These are phyloP conservation scores for Cordyceps fumosorosea DNA, from an alignment of 2,329 filamentous ascomycete genomes.

Conservation along the genomic window DNA sequence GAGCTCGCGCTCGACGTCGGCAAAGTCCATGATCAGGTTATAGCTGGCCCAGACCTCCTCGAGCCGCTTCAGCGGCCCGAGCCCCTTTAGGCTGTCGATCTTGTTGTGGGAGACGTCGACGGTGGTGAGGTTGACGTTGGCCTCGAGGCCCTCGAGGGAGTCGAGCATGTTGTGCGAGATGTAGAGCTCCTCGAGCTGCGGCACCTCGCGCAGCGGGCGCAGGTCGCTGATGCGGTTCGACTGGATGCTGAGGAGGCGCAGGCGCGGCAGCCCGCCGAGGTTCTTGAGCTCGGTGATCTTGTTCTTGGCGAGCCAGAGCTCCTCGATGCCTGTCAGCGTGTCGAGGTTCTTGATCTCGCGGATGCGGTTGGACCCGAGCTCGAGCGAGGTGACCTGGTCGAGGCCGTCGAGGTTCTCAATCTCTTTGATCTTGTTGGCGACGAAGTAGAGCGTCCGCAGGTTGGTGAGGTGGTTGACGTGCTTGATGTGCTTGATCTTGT, in stretches of 20 bases:
- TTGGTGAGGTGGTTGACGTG: conserved; percentile 70
- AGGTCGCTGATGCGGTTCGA: conserved; percentile 85
- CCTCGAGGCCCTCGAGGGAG: conserved; percentile 65
- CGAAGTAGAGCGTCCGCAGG: conserved; percentile 80
- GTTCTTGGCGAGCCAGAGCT: conserved; percentile 94
- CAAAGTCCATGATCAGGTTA: conserved; percentile 73
- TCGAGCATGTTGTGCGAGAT: conserved; percentile 90
- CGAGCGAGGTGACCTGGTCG: conserved; percentile 70
- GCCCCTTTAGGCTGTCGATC: conserved; percentile 65
- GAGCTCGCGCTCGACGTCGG: conserved; percentile 73
- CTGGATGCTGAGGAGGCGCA: conserved; percentile 88
- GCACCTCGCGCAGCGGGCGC: conserved; percentile 64
- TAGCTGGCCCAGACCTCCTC: conserved; percentile 95
- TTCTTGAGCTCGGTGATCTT: conserved; percentile 82
- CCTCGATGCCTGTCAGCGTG: conserved; percentile 66
- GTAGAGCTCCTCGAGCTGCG: conserved; percentile 84
- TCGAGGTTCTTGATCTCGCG: conserved; percentile 83
- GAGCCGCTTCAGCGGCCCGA: conserved; percentile 61
- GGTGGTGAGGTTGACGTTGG: conserved; percentile 61
- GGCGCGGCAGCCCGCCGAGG: conserved; percentile 65
- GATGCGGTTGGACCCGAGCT: conserved; percentile 88
- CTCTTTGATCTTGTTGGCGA: conserved; percentile 85
- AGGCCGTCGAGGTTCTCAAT: conserved; percentile 81
- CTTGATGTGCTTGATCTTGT: conserved; percentile 99
- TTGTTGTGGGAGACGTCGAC: conserved; percentile 89